These are phyloP conservation scores for Mrakia blollopis DNA, from an alignment of 768 basidiomycete genomes.

Conservation along the genomic window DNA sequence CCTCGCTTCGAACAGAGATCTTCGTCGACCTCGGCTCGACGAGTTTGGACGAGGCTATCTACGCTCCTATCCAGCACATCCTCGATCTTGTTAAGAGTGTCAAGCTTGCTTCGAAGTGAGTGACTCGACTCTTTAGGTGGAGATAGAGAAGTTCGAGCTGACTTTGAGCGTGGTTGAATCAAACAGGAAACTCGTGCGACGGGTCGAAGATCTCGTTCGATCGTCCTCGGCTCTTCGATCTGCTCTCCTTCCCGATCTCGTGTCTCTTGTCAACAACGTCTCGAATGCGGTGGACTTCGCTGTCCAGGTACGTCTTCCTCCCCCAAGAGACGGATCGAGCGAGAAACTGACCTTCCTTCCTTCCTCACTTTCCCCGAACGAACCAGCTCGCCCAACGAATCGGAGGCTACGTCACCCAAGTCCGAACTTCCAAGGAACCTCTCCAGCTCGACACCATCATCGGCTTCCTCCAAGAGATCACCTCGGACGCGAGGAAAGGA, in stretches of 20 bases:
- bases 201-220: conserved; percentile 71
- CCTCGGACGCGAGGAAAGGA: conserved; percentile 60
- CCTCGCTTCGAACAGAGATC: conserved; percentile 55
- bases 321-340: background rate
- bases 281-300: conserved; percentile 85
- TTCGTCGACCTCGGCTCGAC: conserved; percentile 67
- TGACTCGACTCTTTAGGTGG: background rate
- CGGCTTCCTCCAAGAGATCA: conserved; percentile 66
- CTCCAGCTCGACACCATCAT: conserved; percentile 72
- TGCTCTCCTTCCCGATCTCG: conserved; percentile 37
- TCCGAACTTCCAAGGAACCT: conserved; percentile 67
- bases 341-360: conserved; percentile 22
- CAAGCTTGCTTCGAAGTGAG: conserved; percentile 72
- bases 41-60: conserved; percentile 67
- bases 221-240: conserved; percentile 64
- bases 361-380: conserved; percentile 15
- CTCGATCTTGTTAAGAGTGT: conserved; percentile 76
- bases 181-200: conserved; percentile 75
- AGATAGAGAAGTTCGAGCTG: background rate
- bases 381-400: conserved; percentile 79
- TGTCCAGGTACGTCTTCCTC: conserved; percentile 59
- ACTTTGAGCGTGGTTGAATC: background rate
- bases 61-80: conserved; percentile 73
- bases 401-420: conserved; percentile 76
- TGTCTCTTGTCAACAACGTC: conserved; percentile 46